Conservation (phyloP, 2,329 filamentous ascomycete species). For the Cladosporium sp. region DNA sequence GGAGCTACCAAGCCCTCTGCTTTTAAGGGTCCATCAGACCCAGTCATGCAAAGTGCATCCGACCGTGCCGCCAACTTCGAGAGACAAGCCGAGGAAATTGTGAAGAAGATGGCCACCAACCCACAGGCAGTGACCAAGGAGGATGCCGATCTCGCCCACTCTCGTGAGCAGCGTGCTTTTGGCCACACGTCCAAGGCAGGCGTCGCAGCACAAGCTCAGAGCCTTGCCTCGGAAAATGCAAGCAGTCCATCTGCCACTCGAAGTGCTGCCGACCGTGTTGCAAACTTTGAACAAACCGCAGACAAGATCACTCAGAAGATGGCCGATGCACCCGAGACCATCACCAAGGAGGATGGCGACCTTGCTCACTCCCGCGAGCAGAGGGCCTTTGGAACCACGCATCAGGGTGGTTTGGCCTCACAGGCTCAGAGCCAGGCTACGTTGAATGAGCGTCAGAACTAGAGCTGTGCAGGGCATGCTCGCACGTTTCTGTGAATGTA, state of each 20-base stretch:
- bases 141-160: conserved; percentile 30
- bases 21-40: conserved; percentile 14
- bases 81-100: conserved; percentile 27
- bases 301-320: conserved; percentile 31
- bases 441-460: conserved; percentile 26
- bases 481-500: not conserved
- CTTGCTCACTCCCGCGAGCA: conserved; percentile 29
- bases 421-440: conserved; percentile 29
- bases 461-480: not conserved
- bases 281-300: conserved; percentile 31
- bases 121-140: conserved; percentile 31
- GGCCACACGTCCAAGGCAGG: conserved; percentile 30
- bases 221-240: conserved; percentile 28
- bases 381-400: conserved; percentile 29
- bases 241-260: conserved; percentile 26
- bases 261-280: conserved; percentile 28
- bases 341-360: conserved; percentile 32
- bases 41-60: conserved; percentile 27
- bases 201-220: conserved; percentile 31
- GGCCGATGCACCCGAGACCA: conserved; percentile 27
- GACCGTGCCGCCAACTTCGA: conserved; percentile 32
- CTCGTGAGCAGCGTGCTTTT: conserved; percentile 31
- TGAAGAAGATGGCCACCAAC: conserved; percentile 31
- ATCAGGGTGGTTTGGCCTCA: conserved; percentile 31
- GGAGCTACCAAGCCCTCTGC: conserved; percentile 17